A percentile compares a stretch with the other conserved stretches of the same genome.
phyloP scores from a whole-genome alignment of 106 monocot genomes.

The Triglochin maritima region DNA sequence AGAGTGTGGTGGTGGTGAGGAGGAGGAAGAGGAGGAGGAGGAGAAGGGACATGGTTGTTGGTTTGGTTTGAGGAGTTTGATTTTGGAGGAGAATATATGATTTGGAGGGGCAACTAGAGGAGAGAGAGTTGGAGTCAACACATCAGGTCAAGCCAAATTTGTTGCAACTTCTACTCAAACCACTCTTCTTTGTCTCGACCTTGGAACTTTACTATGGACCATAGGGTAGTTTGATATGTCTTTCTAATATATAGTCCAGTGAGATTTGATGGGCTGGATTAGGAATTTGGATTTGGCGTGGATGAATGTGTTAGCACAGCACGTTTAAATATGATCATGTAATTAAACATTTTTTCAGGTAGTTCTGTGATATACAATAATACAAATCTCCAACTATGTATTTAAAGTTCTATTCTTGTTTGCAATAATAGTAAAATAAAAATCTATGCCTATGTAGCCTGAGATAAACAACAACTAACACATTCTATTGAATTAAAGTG shows the following conservation, averaged over 20 bases:
- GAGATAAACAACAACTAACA: too few relatives aligned
- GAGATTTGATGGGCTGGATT: too few relatives aligned
- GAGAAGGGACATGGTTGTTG: constrained; percentile 1
- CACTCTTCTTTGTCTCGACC: not conserved
- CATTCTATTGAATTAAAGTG: too few relatives aligned
- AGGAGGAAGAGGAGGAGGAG: constrained; percentile 1
- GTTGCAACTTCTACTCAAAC: not conserved
- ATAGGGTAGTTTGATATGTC: not conserved
- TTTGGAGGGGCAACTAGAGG: not conserved
- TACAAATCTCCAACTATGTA: too few relatives aligned
- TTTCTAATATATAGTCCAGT: not conserved
- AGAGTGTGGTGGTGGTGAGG: not conserved
- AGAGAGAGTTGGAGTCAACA: constrained; percentile 1
- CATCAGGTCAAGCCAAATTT: not conserved
- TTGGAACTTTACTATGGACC: not conserved
- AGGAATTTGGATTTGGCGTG: too few relatives aligned
- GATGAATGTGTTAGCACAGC: too few relatives aligned
- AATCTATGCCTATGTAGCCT: too few relatives aligned
- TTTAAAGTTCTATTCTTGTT: too few relatives aligned
- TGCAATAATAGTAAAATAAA: too few relatives aligned
- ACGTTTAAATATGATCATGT: too few relatives aligned
- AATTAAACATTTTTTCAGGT: too few relatives aligned
- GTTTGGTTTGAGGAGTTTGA: not conserved
- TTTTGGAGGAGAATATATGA: not conserved
- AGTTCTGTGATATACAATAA: too few relatives aligned